A percentile compares a stretch with the other conserved stretches of the same genome.
These are phyloP conservation scores for Lipomyces japonicus DNA, from an alignment of 805 yeast species.

Conservation along the genomic window DNA sequence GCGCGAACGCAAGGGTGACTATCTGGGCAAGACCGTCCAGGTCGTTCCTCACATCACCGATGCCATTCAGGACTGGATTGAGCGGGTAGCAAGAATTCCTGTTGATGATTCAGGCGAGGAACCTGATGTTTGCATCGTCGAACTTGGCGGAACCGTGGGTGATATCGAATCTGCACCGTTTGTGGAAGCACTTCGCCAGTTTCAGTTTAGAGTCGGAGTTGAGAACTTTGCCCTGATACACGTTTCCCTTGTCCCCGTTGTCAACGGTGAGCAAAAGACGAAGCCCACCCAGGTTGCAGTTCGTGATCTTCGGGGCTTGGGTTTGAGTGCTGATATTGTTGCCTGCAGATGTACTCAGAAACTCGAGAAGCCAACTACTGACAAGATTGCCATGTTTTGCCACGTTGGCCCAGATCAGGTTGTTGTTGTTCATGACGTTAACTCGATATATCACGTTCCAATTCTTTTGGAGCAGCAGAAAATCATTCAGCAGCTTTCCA, in stretches of 20 bases:
- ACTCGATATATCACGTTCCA: slow-evolving; percentile 97
- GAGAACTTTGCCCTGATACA: slow-evolving; percentile 95
- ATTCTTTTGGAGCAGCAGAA: slow-evolving; percentile 82
- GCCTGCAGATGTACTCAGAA: slow-evolving; percentile 93
- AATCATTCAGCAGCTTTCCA: slow-evolving; percentile 65
- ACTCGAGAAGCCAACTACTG: slow-evolving; percentile 79
- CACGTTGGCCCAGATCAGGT: slow-evolving; percentile 99
- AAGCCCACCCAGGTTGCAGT: slow-evolving; percentile 99
- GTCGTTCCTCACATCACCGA: slow-evolving; percentile 97
- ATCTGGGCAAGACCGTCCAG: slow-evolving; percentile 98
- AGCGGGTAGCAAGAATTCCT: slow-evolving; percentile 83
- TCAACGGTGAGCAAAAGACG: slow-evolving; percentile 98
- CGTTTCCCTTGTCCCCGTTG: slow-evolving; percentile 95
- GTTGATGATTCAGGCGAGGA: slow-evolving; percentile 83
- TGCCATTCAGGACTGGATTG: slow-evolving; percentile 98
- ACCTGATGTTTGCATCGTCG: slow-evolving; percentile 96
- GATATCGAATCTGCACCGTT: slow-evolving; percentile 98
- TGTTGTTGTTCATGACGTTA: slow-evolving; percentile 92
- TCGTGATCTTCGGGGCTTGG: slow-evolving; percentile 91
- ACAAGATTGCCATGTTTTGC: slow-evolving; percentile 97
- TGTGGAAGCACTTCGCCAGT: slow-evolving; percentile 97
- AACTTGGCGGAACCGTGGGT: slow-evolving; percentile 97
- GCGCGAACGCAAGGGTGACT: slow-evolving; percentile 93
- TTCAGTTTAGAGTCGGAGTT: slow-evolving; percentile 92
- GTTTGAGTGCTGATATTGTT: slow-evolving; percentile 92